Evolutionary conservation across 768 basidiomycete genomes (phyloP).

Genomic region (Leccinum disarticulatum): DNA sequence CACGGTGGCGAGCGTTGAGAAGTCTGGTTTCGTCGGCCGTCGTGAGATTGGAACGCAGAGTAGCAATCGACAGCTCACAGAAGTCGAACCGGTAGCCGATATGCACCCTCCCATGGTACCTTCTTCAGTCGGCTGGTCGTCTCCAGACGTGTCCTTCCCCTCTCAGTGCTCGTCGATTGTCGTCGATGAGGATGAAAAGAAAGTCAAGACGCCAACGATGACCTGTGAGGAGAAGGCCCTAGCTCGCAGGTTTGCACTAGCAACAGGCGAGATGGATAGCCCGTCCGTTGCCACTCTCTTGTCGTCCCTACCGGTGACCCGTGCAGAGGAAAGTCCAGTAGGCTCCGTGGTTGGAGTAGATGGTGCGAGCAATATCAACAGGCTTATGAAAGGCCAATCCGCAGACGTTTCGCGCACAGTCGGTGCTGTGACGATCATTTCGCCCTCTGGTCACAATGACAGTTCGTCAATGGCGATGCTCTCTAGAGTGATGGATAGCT

Average conservation of each 20-base stretch:
- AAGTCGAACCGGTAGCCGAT: neutral
- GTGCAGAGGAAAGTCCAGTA: too few species aligned
- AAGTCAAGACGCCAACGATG: neutral
- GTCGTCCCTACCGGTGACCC: too few species aligned
- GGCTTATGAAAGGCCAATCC: too few species aligned
- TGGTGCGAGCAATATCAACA: too few species aligned
- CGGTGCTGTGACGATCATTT: neutral
- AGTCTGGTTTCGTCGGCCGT: neutral
- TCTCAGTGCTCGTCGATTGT: constrained; percentile 7
- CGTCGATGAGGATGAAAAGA: neutral
- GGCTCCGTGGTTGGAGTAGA: too few species aligned
- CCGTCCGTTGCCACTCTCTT: too few species aligned
- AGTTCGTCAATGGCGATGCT: neutral
- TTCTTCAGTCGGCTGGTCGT: neutral
- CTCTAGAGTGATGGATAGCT: neutral
- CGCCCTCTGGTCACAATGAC: neutral
- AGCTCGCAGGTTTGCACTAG: too few species aligned
- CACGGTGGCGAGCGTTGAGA: neutral
- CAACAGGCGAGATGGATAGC: too few species aligned
- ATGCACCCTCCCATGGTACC: rapidly evolving
- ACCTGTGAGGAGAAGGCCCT: neutral
- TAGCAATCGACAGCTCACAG: neutral
- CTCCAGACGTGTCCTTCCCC: neutral
- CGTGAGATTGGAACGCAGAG: neutral
- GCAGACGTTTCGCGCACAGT: neutral